Evolutionary conservation across 495 filamentous ascomycete species (phyloP).

Genomic region (Hypoxylon perforatum): DNA sequence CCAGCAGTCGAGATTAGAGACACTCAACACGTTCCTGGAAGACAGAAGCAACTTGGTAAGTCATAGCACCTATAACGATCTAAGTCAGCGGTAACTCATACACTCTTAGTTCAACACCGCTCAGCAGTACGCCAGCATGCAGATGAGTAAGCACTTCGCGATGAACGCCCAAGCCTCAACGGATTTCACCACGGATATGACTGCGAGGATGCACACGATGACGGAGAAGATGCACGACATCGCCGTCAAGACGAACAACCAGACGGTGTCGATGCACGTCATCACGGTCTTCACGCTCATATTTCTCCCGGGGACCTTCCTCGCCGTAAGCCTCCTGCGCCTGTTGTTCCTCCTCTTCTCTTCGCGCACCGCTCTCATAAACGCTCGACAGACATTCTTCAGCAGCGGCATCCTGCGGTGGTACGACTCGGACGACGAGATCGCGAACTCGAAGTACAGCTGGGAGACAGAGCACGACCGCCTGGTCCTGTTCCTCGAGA

Average conservation of each 20-base stretch:
- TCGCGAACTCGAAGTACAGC: background rate
- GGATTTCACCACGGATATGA: conserved; percentile 15
- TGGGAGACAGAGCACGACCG: conserved; percentile 12
- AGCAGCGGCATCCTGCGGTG: conserved; percentile 47
- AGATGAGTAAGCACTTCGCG: conserved; percentile 72
- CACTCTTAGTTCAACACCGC: conserved; percentile 77
- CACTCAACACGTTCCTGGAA: background rate
- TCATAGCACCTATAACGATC: background rate
- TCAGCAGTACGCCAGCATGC: conserved; percentile 80
- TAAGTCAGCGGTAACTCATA: background rate
- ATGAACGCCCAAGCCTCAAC: conserved; percentile 66
- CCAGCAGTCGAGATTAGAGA: background rate
- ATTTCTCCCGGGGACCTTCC: conserved; percentile 55
- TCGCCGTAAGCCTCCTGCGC: conserved; percentile 45
- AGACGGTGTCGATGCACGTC: conserved; percentile 56
- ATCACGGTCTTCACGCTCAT: conserved; percentile 56
- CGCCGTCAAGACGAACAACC: conserved; percentile 50
- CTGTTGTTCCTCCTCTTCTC: background rate
- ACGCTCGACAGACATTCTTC: conserved; percentile 47
- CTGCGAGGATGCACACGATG: conserved; percentile 40
- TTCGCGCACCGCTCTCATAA: conserved; percentile 3
- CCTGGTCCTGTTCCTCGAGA: conserved; percentile 24
- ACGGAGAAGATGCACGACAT: conserved; percentile 51
- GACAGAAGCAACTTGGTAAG: conserved; percentile 2
- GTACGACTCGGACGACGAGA: conserved; percentile 15